Conservation (phyloP, 225 moss, liverwort and hornwort species). For the Antitrichia curtipendula region DNA sequence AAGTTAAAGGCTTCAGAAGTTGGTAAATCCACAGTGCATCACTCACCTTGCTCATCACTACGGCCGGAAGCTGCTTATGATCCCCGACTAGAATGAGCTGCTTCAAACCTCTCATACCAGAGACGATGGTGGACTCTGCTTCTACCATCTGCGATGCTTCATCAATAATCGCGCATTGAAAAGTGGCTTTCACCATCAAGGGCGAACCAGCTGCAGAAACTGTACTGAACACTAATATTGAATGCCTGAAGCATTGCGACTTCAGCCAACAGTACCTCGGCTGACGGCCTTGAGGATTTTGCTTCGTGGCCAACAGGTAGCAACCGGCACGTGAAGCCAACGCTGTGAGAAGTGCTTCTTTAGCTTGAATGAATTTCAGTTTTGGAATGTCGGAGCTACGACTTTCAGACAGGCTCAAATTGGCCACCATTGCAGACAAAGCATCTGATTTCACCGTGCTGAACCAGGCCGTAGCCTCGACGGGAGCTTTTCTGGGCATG, state of each 20-base stretch:
- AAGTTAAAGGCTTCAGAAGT: background rate
- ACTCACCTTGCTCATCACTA: conserved; percentile 56
- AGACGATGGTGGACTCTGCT: conserved; percentile 65
- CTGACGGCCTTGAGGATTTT: background rate
- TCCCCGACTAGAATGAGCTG: conserved; percentile 74
- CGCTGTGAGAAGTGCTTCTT: background rate
- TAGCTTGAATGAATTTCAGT: background rate
- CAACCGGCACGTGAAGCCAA: background rate
- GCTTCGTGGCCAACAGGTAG: background rate
- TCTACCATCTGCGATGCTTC: conserved; percentile 81
- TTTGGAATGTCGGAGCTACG: background rate
- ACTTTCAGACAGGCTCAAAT: background rate
- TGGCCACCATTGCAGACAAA: background rate
- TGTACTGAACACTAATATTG: background rate
- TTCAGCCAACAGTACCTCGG: background rate
- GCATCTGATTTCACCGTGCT: background rate
- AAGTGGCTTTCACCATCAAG: background rate
- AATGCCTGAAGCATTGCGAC: background rate
- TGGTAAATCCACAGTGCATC: background rate
- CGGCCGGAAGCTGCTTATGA: conserved; percentile 71
- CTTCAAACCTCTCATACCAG: conserved; percentile 34
- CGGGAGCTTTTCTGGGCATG: conserved; percentile 5
- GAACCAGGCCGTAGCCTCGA: conserved; percentile 8
- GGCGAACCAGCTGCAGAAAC: background rate
- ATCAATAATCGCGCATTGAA: conserved; percentile 53